Evolutionary conservation across 306 rosid species (phyloP), one percentile per base, ranked within the genome.

Genomic region (Lathyrus aphaca): DNA sequence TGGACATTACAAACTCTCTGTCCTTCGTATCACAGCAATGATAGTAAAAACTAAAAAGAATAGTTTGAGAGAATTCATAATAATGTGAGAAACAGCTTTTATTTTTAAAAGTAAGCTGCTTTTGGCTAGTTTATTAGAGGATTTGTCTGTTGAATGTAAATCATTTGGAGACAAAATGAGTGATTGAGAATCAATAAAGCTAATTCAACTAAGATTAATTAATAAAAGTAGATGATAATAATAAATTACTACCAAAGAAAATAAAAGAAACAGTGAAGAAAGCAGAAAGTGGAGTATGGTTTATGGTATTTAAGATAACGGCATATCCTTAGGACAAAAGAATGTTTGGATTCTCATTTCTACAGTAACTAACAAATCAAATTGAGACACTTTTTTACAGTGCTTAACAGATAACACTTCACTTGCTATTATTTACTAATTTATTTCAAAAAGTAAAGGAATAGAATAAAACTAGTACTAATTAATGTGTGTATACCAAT

Each of bases 121-220:
- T 86, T 87, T 74, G 76, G 79, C 75, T 81, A 75, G 82, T 80
- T 81, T 78, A 77, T 72, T 77, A 61, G 66, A 69, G 72, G 78
- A 78, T 66, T 63, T 71, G 83, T 83, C 83, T 67, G 56, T 29
- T 72, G 88, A 78, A 75, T 68, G 73, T 72, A 69, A 75, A 12
- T 79, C 64, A 72, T 79, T 71, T 77, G 72, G 84, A 62, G 93
- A 82, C 88, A 69, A 63, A 64, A 54, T 67, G 80, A 77, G 83
- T 67, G 85, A 82, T 69, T 80, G 75, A 67, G 85, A 82, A 84
- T 86, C 96, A 81, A 80, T 82, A 84, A 86, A 84, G 87, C 81
- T 55, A 65, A 58, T 40, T 77, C 71, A 80, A 77, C 46, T 74
- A 39, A 66, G 78, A 72, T 82, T 64, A 77, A 64, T 35, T 59